Conservation (phyloP, 306 rosid species). For the Heteromeles arbutifolia region DNA sequence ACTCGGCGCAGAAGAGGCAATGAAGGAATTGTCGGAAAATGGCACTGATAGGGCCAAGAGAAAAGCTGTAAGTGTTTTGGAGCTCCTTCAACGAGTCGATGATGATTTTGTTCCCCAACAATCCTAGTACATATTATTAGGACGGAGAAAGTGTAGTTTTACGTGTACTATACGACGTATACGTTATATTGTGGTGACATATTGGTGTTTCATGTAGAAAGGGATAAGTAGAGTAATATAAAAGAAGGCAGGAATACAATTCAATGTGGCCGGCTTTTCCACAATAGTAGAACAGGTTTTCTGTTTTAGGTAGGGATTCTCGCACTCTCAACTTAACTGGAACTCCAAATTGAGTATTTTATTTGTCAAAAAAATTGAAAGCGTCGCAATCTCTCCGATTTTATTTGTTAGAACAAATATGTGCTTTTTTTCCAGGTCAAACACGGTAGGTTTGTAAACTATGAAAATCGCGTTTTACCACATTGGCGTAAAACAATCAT, state of each 20-base stretch:
- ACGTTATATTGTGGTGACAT: not conserved
- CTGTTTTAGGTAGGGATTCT: no score
- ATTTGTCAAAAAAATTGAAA: no score
- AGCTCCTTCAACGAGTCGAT: constrained; percentile 53
- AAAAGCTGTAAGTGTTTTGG: constrained; percentile 75
- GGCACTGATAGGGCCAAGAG: constrained; percentile 97
- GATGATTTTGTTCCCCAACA: constrained; percentile 7
- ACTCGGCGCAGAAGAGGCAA: constrained; percentile 71
- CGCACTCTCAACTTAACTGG: not conserved
- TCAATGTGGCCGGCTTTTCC: not conserved
- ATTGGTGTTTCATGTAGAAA: not conserved
- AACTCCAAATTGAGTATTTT: not conserved
- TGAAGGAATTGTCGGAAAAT: constrained; percentile 74
- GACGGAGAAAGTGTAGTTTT: not conserved
- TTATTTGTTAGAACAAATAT: not conserved
- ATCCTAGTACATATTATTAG: not conserved
- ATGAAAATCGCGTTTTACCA: no score
- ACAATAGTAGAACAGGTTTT: not conserved
- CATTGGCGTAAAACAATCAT: no score
- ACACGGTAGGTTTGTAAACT: not conserved
- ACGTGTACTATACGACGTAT: not conserved
- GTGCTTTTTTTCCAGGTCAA: not conserved
- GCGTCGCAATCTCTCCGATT: not conserved
- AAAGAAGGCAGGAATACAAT: not conserved
- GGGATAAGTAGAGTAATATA: not conserved